Percentiles rank a stretch among this genome's conserved stretches.
Conservation (phyloP, 352 stramenopile species). For the Hyaloperonospora brassicae region DNA sequence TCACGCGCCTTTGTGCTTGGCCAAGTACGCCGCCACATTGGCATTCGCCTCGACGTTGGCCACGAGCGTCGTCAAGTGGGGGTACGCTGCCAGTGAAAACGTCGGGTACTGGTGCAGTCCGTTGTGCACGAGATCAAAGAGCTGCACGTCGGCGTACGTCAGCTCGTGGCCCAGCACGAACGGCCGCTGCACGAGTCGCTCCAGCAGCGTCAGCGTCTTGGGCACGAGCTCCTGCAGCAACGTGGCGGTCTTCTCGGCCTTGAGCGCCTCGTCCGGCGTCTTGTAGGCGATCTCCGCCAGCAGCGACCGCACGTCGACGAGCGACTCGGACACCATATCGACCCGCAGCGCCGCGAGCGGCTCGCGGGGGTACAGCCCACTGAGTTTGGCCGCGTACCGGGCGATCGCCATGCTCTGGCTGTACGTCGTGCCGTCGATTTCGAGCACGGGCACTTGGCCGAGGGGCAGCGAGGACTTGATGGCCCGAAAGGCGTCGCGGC, state of each 20-base stretch:
- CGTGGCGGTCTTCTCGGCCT: conserved; percentile 38
- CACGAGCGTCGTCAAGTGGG: conserved; percentile 38
- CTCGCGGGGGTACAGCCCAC: conserved; percentile 53
- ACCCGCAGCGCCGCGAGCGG: conserved; percentile 43
- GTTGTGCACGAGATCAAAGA: conserved; percentile 49
- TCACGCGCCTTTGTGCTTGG: background rate
- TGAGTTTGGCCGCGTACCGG: conserved; percentile 44
- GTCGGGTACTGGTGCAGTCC: conserved; percentile 24
- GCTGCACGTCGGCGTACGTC: conserved; percentile 44
- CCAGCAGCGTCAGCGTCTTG: conserved; percentile 16
- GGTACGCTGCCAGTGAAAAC: conserved; percentile 32
- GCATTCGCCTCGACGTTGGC: background rate
- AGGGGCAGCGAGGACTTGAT: conserved; percentile 51
- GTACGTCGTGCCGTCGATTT: conserved; percentile 43
- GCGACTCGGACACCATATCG: conserved; percentile 40
- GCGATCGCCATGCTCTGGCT: conserved; percentile 53
- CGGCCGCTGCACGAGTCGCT: conserved; percentile 31
- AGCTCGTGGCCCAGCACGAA: conserved; percentile 47
- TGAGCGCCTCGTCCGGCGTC: conserved; percentile 26
- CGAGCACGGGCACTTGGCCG: conserved; percentile 41
- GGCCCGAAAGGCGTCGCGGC: conserved; percentile 24
- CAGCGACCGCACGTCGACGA: conserved; percentile 30
- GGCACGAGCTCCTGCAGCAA: conserved; percentile 26
- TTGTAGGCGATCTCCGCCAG: conserved; percentile 23
- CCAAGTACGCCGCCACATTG: conserved; percentile 1